Conservation (phyloP, 768 basidiomycete species). For the Fomitopsis serialis region DNA sequence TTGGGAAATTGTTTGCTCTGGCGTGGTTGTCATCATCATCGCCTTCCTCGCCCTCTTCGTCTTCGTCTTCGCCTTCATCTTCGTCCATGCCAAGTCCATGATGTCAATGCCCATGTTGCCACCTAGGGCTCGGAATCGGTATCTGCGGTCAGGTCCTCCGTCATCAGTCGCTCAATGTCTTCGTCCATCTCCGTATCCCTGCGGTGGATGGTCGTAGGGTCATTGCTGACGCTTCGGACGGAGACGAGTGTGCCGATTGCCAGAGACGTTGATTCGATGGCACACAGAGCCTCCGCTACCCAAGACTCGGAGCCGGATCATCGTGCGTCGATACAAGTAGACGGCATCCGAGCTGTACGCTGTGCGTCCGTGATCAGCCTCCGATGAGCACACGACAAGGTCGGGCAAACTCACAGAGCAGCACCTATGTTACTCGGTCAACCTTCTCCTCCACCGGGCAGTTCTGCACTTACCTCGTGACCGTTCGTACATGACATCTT, state of each 20-base stretch:
- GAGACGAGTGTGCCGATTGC: not conserved
- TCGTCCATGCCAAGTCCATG: not conserved
- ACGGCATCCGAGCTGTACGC: slow-evolving; percentile 72
- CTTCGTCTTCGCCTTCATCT: slow-evolving; percentile 16
- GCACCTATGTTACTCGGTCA: slow-evolving; percentile 35
- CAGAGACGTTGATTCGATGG: not conserved
- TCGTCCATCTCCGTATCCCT: slow-evolving; percentile 24
- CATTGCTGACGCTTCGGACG: too few relatives aligned
- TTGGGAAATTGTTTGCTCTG: slow-evolving; percentile 10
- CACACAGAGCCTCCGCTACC: slow-evolving; percentile 4
- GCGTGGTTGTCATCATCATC: slow-evolving; percentile 23
- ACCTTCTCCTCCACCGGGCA: not conserved
- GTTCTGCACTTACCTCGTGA: slow-evolving; percentile 51
- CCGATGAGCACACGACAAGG: not conserved
- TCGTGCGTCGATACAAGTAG: slow-evolving; percentile 73
- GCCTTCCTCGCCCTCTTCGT: slow-evolving; percentile 25
- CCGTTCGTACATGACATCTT: slow-evolving; percentile 66
- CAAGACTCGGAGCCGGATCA: slow-evolving; percentile 34
- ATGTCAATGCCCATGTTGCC: not conserved
- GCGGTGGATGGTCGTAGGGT: not conserved
- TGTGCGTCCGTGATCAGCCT: slow-evolving; percentile 20
- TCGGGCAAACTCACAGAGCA: slow-evolving; percentile 45
- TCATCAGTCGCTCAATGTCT: slow-evolving; percentile 18
- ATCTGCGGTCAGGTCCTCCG: slow-evolving; percentile 6
- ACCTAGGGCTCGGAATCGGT: too few relatives aligned